Base-by-base conservation (phyloP, 1,139 yeast species). In the Pichia sp. region DNA sequence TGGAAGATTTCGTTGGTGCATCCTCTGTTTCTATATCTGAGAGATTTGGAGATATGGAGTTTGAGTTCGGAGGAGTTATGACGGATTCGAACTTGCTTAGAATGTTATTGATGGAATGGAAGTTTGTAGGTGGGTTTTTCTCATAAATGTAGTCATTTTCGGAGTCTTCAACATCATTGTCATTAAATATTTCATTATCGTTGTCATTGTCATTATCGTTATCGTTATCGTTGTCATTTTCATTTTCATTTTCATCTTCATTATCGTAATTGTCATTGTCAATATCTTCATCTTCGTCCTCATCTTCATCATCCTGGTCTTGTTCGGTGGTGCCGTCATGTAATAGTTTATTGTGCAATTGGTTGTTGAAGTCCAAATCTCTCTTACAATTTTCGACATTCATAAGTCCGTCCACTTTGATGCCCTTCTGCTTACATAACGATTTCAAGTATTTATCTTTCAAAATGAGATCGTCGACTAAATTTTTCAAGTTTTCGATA, bases 401-500 rank as follows among this genome's bases (percentile, higher is more conserved):
- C 2, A 63, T 53, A 16, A 69, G 54, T 2, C 73, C 71, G 4
- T 62, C 60, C 14, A 69, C 58, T 34, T 57, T 47, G 5, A 69
- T 49, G 12, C 70, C 70, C 17, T 57, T 57, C 30, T 61, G 53
- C 2, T 24, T 31, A 45, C 68, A 66, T n/a, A 64, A 29, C 1
- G 52, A 31, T 54, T 60, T 64, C 45, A 69, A 49, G 10, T 54
- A 33, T 3, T 58, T 47, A 44, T 68, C 70, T 42, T 59, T 62
- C 10, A 50, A 29, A 9, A 65, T 58, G 48, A 67, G 60, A n/a
- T 50, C 49, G 52, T 67, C 65, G 4, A 69, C 71, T 33, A 59
- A 47, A 9, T 47, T 63, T 69, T 62, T 72, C 63, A 64, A 64
- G 54, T 60, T 67, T 60, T 60, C 59, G 1, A 69, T 63, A 47